Conservation (phyloP, 345 rosid species). For the Citrus trifoliata region DNA sequence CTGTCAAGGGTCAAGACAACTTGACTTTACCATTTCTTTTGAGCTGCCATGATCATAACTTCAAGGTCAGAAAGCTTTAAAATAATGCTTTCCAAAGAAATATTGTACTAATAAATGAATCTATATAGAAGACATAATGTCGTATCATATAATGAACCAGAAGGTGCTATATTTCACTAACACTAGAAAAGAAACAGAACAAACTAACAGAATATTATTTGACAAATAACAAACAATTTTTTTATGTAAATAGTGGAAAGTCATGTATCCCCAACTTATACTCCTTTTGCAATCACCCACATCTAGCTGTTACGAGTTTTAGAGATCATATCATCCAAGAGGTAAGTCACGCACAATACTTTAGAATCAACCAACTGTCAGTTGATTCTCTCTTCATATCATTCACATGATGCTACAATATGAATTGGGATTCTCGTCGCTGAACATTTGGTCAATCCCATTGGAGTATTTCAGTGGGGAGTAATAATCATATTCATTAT, state of each 20-base stretch:
- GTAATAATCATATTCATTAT: too few species aligned
- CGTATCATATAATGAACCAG: not conserved
- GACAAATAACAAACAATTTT: not conserved
- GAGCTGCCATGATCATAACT: not conserved
- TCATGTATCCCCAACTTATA: not conserved
- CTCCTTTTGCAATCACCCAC: not conserved
- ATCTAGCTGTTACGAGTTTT: not conserved
- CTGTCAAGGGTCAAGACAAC: not conserved
- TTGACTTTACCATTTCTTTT: not conserved
- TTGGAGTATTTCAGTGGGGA: not conserved
- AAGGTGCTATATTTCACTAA: not conserved
- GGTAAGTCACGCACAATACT: not conserved
- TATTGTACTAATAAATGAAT: not conserved
- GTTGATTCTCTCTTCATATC: not conserved
- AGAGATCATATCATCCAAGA: not conserved
- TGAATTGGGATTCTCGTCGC: slow-evolving; percentile 8
- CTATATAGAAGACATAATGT: not conserved
- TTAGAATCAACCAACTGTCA: not conserved
- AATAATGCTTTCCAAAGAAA: not conserved
- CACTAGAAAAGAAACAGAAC: not conserved
- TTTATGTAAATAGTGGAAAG: not conserved
- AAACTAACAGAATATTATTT: not conserved
- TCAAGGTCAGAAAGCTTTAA: not conserved
- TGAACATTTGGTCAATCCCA: not conserved
- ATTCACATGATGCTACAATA: not conserved